Percentiles rank a stretch among this genome's conserved stretches.
Conservation (phyloP, 2,329 filamentous ascomycete genomes). For the Colletotrichum karsti region DNA sequence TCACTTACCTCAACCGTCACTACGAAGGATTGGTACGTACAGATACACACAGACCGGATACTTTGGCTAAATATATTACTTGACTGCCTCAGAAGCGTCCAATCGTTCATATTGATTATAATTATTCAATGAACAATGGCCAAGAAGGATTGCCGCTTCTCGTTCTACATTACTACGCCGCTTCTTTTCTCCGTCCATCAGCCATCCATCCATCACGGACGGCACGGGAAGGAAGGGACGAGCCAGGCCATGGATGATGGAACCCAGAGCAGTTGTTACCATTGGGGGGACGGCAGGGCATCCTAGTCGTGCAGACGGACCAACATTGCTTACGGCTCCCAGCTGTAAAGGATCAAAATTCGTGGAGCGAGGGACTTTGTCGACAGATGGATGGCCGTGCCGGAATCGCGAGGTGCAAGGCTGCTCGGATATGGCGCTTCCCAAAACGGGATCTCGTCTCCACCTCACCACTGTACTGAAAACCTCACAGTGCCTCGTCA, state of each 20-base stretch:
- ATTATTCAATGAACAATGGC: too few relatives aligned
- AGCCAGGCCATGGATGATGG: neutral
- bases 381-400: neutral
- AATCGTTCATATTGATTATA: too few relatives aligned
- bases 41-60: too few relatives aligned
- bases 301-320: neutral
- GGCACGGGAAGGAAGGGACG: constrained; percentile 25
- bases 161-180: too few relatives aligned
- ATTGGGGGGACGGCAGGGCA: constrained; percentile 6
- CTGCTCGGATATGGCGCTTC: constrained; percentile 3
- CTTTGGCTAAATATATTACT: too few relatives aligned
- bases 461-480: constrained; percentile 11
- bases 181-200: neutral
- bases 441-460: neutral
- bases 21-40: too few relatives aligned
- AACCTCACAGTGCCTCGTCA: neutral
- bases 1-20: too few relatives aligned
- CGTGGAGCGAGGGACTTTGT: neutral
- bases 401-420: neutral
- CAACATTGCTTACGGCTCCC: constrained; percentile 8
- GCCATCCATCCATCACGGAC: neutral
- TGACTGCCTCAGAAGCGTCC: too few relatives aligned
- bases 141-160: too few relatives aligned
- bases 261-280: neutral
- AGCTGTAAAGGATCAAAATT: neutral